phyloP scores from a whole-genome alignment of 768 basidiomycete species.

The Tricholoma terreum region DNA sequence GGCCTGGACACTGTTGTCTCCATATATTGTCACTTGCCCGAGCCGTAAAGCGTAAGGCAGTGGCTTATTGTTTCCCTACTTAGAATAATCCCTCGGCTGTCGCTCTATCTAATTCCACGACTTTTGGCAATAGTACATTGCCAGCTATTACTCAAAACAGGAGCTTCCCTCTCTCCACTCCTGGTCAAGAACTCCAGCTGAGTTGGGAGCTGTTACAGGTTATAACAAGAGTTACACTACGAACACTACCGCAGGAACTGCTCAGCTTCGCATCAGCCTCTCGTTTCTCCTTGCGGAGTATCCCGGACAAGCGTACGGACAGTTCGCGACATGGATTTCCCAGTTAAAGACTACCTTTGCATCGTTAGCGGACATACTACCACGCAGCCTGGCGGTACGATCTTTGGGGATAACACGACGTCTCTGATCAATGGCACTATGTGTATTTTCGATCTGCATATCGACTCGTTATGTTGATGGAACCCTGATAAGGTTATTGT shows the following conservation, averaged over 20 bases:
- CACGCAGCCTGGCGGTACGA: conserved; percentile 44
- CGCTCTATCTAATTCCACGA: conserved; percentile 17
- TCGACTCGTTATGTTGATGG: neutral
- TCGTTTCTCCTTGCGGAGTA: neutral
- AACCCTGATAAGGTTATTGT: conserved; percentile 40
- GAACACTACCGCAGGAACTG: conserved; percentile 38
- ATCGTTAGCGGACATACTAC: conserved; percentile 41
- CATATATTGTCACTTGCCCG: conserved; percentile 52
- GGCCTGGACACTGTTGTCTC: conserved; percentile 54
- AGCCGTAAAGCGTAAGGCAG: no score
- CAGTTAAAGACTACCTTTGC: conserved; percentile 63
- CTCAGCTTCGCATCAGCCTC: conserved; percentile 30
- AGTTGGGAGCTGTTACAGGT: conserved; percentile 48
- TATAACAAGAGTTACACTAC: conserved; percentile 54
- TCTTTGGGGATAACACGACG: conserved; percentile 39
- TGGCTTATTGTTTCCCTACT: no score
- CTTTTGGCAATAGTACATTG: conserved; percentile 1
- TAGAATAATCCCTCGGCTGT: conserved; percentile 34
- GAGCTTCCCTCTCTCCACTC: conserved; percentile 40
- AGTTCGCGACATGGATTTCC: conserved; percentile 57
- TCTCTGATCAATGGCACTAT: conserved; percentile 53
- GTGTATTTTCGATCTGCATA: conserved; percentile 18
- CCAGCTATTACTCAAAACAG: conserved; percentile 56
- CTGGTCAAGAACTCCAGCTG: conserved; percentile 45
- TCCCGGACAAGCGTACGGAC: conserved; percentile 2